Evolutionary conservation across 345 rosid species (phyloP).

Genomic region (Ricinus communis): DNA sequence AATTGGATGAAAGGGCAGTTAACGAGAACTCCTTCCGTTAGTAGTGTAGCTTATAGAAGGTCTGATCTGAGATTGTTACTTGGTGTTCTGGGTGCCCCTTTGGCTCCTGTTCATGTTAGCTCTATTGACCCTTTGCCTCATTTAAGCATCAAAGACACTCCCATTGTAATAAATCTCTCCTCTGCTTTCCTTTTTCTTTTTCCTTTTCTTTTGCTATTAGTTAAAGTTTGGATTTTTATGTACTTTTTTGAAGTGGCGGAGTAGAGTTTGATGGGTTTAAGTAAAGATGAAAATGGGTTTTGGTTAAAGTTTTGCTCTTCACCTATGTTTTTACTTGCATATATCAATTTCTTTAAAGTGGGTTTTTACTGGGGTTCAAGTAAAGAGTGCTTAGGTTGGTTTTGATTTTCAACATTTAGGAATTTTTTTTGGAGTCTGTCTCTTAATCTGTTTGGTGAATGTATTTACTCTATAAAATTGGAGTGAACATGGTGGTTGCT

Average conservation of each 20-base stretch:
- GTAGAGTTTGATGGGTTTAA: neutral
- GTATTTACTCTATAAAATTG: neutral
- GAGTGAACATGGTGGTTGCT: neutral
- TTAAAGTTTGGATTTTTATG: neutral
- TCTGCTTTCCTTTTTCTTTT: neutral
- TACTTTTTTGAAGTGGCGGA: neutral
- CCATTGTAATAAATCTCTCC: slow-evolving; percentile 60
- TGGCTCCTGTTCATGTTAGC: slow-evolving; percentile 52
- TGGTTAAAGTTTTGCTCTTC: neutral
- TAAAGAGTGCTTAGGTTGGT: neutral
- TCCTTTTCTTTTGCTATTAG: neutral
- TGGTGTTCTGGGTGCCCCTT: slow-evolving; percentile 51
- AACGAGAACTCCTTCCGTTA: slow-evolving; percentile 26
- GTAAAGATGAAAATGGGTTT: neutral
- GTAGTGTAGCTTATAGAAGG: slow-evolving; percentile 37
- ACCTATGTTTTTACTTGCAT: neutral
- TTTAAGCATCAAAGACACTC: slow-evolving; percentile 54
- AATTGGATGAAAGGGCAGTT: slow-evolving; percentile 47
- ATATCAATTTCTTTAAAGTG: neutral
- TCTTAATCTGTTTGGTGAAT: neutral
- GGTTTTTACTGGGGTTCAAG: neutral
- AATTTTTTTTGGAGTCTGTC: neutral
- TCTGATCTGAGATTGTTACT: slow-evolving; percentile 49
- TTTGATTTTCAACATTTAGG: neutral
- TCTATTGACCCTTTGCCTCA: slow-evolving; percentile 49